Conservation (phyloP, 495 filamentous ascomycete genomes). For the Darksidea phi region DNA sequence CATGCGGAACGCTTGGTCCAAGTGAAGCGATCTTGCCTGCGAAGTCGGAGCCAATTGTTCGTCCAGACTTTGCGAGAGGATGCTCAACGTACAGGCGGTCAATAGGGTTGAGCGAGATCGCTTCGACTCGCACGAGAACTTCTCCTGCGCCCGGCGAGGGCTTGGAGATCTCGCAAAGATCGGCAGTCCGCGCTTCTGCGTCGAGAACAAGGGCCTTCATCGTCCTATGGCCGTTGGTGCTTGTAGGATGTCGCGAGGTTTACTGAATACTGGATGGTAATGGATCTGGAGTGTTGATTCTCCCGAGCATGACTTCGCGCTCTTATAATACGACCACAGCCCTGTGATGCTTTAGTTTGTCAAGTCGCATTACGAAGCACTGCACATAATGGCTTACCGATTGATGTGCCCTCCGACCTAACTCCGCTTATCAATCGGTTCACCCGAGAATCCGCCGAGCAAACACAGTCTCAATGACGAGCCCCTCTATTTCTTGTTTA, state of each 20-base stretch:
- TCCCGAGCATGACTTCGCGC: no score
- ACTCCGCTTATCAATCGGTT: slow-evolving; percentile 1
- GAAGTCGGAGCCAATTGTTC: slow-evolving; percentile 50
- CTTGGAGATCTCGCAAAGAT: slow-evolving; percentile 33
- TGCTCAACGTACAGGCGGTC: slow-evolving; percentile 42
- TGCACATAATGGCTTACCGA: not conserved
- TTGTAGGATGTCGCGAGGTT: not conserved
- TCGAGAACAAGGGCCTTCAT: slow-evolving; percentile 42
- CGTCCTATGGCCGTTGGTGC: not conserved
- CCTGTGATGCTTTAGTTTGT: no score
- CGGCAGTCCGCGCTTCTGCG: slow-evolving; percentile 34
- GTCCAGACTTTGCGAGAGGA: slow-evolving; percentile 38
- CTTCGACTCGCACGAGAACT: slow-evolving; percentile 32
- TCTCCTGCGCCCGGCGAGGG: slow-evolving; percentile 30
- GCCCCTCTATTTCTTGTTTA: no score
- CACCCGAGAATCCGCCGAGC: no score
- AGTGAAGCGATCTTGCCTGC: slow-evolving; percentile 44
- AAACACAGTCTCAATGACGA: no score
- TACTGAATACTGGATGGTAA: no score
- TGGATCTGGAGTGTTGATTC: no score
- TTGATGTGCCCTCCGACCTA: slow-evolving; percentile 10
- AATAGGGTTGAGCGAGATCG: slow-evolving; percentile 41
- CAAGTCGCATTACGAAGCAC: no score
- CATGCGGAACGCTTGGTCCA: slow-evolving; percentile 12
- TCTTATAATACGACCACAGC: no score